phyloP scores from a whole-genome alignment of 2,329 filamentous ascomycete genomes.

The Claviceps africana region DNA sequence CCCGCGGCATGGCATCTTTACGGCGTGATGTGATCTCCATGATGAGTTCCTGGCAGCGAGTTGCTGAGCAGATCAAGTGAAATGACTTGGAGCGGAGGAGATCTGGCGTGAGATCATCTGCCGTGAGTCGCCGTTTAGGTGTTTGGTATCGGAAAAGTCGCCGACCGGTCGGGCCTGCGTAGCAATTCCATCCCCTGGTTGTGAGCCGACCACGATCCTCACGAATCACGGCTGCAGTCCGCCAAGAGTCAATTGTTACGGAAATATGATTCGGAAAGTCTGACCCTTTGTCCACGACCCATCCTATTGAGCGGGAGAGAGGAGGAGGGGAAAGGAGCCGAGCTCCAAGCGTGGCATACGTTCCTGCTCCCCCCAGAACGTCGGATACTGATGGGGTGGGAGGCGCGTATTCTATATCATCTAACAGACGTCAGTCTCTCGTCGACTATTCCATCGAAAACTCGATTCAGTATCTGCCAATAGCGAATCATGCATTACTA shows the following conservation, averaged over 20 bases:
- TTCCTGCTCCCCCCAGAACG: conserved; percentile 77
- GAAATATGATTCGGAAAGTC: conserved; percentile 66
- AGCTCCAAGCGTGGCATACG: conserved; percentile 77
- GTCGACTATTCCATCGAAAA: neutral
- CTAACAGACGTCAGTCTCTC: conserved; percentile 28
- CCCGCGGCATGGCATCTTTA: conserved; percentile 21
- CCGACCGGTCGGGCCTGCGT: conserved; percentile 54
- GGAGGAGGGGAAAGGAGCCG: conserved; percentile 67
- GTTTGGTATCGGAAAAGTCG: conserved; percentile 77
- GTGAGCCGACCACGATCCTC: conserved; percentile 55
- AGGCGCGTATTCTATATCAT: conserved; percentile 79
- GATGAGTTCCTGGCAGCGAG: conserved; percentile 63
- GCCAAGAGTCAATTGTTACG: conserved; percentile 55
- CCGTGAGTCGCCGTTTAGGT: conserved; percentile 69
- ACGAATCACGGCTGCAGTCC: conserved; percentile 58
- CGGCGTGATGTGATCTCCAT: conserved; percentile 50
- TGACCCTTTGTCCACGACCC: conserved; percentile 79
- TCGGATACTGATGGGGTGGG: conserved; percentile 55
- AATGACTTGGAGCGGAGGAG: conserved; percentile 64
- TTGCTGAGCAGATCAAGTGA: conserved; percentile 74
- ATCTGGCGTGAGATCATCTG: conserved; percentile 49
- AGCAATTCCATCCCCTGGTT: conserved; percentile 87
- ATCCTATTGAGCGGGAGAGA: conserved; percentile 57
- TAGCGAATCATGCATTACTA: neutral
- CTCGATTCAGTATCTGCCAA: neutral